Base-by-base conservation (phyloP, 306 rosid genomes). In the Purshia tridentata region DNA sequence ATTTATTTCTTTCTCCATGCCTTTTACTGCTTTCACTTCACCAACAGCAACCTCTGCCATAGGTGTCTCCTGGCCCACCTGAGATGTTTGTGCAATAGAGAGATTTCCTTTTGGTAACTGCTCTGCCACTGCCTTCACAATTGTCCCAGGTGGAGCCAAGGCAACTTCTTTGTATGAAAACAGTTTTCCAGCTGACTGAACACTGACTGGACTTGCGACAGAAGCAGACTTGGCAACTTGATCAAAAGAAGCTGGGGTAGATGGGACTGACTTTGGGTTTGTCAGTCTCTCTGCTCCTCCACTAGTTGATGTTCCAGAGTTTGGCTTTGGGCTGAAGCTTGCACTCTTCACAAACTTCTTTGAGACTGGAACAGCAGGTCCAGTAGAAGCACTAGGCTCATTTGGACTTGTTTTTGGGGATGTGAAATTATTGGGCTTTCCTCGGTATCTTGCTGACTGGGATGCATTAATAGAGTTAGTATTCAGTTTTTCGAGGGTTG, bases 101-200 rank as follows among this genome's bases (percentile, higher is more conserved):
- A 72, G 62, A 72, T 81, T 76, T 75, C 71, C 92, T 77, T 85
- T 89, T 8, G 88, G 86, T 71, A 84, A 70, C 84, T 88, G 90
- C 72, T 91, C 97, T 39, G 90, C 82, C 75, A 87, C 97, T 29
- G 89, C 96, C 87, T 89, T 94, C 67, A 94, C 98, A 83, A 91
- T 94, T 53, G 97, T 89, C 65, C 98, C 97, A 22, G 98, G 98
- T 9, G 95, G 96, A 77, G 98, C 98, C 75, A 94, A 77, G 49
- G 97, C 98, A 86, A 94, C 98, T 88, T 94, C 97, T 85, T 94
- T 94, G 85, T 94, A 91, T 16, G 98, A 94, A 83, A 91, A 91
- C 48, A 85, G 89, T 72, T 94, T 91, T 53, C 97, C 91, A 15
- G 92, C 84, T 53, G 88, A 80, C 87, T 89, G 96, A 72, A 91